phyloP scores from a whole-genome alignment of 1,284 basidiomycete species.

The Violaceomyces palustris region DNA sequence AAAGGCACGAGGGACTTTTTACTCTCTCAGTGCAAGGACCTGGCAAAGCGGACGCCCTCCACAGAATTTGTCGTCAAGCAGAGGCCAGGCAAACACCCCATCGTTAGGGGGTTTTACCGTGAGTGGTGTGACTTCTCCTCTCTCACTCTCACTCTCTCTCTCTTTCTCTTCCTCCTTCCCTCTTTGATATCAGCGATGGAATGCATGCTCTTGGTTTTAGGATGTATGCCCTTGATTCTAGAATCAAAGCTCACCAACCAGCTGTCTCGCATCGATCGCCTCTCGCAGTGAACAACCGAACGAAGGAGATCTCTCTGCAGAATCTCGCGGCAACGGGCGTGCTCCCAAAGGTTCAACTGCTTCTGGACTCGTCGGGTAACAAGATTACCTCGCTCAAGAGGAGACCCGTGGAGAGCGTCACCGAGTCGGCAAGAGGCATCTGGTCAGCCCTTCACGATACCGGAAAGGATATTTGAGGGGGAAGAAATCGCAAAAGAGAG shows the following conservation, averaged over 20 bases:
- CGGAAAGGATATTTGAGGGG: conserved; percentile 5
- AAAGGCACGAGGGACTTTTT: conserved; percentile 5
- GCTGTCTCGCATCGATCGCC: too few relatives aligned
- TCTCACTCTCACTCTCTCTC: too few relatives aligned
- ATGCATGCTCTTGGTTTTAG: too few relatives aligned
- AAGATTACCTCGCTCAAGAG: conserved; percentile 17
- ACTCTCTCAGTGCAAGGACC: conserved; percentile 1
- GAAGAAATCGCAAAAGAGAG: too few relatives aligned
- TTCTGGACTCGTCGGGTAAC: conserved; percentile 8
- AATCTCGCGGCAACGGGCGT: conserved; percentile 15
- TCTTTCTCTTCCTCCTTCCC: too few relatives aligned
- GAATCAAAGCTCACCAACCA: too few relatives aligned
- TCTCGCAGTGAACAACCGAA: too few relatives aligned
- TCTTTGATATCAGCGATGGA: too few relatives aligned
- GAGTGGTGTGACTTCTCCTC: too few relatives aligned
- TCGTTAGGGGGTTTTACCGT: too few relatives aligned
- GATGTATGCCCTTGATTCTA: too few relatives aligned
- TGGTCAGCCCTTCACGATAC: conserved; percentile 17
- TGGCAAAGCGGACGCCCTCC: conserved; percentile 5
- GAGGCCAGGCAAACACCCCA: too few relatives aligned
- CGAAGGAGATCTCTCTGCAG: conserved; percentile 16
- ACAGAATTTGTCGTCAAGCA: conserved; percentile 27
- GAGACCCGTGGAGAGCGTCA: conserved; percentile 4
- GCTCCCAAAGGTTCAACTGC: conserved; percentile 3
- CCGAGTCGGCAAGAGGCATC: conserved; percentile 13